Evolutionary conservation across 2,329 filamentous ascomycete species (phyloP).

Genomic region (Epicoccum nigrum): DNA sequence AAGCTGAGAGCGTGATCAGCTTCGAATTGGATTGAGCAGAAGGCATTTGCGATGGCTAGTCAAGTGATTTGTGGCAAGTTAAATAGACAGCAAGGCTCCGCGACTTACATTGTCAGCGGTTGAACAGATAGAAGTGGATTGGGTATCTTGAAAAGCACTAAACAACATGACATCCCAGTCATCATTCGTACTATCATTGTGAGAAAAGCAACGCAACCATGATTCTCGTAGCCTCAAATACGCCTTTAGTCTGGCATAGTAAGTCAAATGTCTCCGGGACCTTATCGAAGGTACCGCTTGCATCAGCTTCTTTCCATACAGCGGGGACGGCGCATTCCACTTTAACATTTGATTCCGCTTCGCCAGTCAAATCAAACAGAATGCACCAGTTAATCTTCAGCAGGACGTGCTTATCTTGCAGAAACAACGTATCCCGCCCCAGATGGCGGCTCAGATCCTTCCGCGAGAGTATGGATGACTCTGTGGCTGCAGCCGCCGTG

Average conservation of each 20-base stretch:
- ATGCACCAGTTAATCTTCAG: constrained; percentile 68
- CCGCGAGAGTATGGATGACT: constrained; percentile 34
- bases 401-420: constrained; percentile 49
- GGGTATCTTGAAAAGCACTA: constrained; percentile 8
- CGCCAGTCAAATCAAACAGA: constrained; percentile 74
- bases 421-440: constrained; percentile 35
- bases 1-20: no score
- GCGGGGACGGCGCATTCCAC: constrained; percentile 63
- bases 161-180: no score
- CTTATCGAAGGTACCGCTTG: constrained; percentile 60
- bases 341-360: constrained; percentile 65
- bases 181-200: no score
- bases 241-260: constrained; percentile 62
- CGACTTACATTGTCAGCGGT: no score
- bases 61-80: no score
- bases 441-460: constrained; percentile 59
- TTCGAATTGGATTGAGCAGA: no score
- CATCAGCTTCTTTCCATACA: constrained; percentile 68
- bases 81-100: no score
- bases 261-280: constrained; percentile 67
- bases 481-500: constrained; percentile 16
- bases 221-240: constrained; percentile 63
- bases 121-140: neutral
- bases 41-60: no score
- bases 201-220: constrained; percentile 64